Conservation (phyloP, 2,329 filamentous ascomycete genomes). For the Pseudogymnoascus verrucosus region DNA sequence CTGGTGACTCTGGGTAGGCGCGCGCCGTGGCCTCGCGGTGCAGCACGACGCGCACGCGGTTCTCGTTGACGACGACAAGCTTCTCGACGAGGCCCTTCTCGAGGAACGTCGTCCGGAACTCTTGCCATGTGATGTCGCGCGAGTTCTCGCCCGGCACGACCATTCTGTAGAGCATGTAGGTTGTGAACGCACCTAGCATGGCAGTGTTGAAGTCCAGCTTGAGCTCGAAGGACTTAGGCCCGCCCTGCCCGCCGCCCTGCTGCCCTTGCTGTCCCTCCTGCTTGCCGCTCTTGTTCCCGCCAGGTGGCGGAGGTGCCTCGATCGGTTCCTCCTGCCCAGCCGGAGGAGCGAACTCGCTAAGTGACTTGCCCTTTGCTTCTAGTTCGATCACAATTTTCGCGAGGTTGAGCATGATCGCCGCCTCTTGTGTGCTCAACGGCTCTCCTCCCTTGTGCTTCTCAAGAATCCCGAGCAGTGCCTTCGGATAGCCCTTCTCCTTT, state of each 20-base stretch:
- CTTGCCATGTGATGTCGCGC: conserved; percentile 94
- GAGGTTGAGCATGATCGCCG: neutral
- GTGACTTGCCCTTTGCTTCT: neutral
- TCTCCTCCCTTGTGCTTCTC: conserved; percentile 26
- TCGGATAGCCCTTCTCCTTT: conserved; percentile 12
- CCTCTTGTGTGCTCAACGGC: conserved; percentile 21
- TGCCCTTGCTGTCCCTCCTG: neutral
- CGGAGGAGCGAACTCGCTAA: neutral
- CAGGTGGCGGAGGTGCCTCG: neutral
- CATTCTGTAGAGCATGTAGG: conserved; percentile 55
- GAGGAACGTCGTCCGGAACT: conserved; percentile 86
- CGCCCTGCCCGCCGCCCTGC: conserved; percentile 26
- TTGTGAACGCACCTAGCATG: conserved; percentile 46
- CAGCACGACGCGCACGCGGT: conserved; percentile 70
- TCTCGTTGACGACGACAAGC: conserved; percentile 70
- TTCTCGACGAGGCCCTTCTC: conserved; percentile 95
- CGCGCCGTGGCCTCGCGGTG: conserved; percentile 65
- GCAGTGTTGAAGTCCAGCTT: conserved; percentile 25
- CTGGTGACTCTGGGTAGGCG: conserved; percentile 69
- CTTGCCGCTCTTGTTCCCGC: conserved; percentile 19
- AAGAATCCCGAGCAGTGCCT: conserved; percentile 18
- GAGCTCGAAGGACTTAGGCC: conserved; percentile 20
- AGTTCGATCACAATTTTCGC: neutral
- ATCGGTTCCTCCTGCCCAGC: neutral
- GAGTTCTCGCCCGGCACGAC: conserved; percentile 58